These are phyloP conservation scores for Prinsepia uniflora DNA, from an alignment of 306 rosid genomes.

Conservation along the genomic window DNA sequence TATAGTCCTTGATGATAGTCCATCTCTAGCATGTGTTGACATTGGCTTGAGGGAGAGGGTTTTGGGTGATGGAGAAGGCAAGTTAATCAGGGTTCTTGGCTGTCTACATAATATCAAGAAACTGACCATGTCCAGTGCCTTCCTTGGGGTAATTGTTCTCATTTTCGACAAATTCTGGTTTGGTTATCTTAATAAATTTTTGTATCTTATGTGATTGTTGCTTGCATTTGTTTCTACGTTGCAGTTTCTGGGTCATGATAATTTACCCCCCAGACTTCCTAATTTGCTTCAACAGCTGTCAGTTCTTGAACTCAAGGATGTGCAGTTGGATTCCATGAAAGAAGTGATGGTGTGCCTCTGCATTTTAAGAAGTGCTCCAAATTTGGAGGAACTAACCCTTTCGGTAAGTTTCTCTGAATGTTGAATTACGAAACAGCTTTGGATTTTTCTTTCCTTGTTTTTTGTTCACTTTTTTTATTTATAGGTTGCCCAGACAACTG, in stretches of 20 bases:
- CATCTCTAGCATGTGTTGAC: slow-evolving; percentile 14
- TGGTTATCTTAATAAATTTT: neutral
- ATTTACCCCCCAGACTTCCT: slow-evolving; percentile 24
- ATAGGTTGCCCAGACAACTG: neutral
- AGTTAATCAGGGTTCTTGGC: slow-evolving; percentile 22
- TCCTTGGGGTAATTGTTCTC: slow-evolving; percentile 5
- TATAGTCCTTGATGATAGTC: slow-evolving; percentile 11
- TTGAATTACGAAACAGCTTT: neutral
- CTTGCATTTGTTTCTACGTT: slow-evolving; percentile 13
- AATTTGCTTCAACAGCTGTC: slow-evolving; percentile 17
- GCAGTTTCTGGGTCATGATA: slow-evolving; percentile 14
- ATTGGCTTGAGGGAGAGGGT: slow-evolving; percentile 12
- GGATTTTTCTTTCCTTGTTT: neutral
- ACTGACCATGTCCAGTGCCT: slow-evolving; percentile 17
- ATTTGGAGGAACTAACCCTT: slow-evolving; percentile 24
- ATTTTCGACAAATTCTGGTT: neutral
- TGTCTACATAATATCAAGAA: slow-evolving; percentile 4
- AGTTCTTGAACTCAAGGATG: slow-evolving; percentile 14
- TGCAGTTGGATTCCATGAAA: slow-evolving; percentile 2
- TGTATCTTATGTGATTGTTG: neutral
- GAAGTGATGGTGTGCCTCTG: slow-evolving; percentile 9
- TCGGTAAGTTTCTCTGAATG: slow-evolving; percentile 21
- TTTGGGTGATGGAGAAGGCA: neutral
- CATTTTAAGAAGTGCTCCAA: slow-evolving; percentile 30
- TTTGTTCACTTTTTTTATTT: neutral